Percentiles rank a stretch among this genome's conserved stretches.
Conservation (phyloP, 1,139 yeast genomes). For the Candida tropicalis region DNA sequence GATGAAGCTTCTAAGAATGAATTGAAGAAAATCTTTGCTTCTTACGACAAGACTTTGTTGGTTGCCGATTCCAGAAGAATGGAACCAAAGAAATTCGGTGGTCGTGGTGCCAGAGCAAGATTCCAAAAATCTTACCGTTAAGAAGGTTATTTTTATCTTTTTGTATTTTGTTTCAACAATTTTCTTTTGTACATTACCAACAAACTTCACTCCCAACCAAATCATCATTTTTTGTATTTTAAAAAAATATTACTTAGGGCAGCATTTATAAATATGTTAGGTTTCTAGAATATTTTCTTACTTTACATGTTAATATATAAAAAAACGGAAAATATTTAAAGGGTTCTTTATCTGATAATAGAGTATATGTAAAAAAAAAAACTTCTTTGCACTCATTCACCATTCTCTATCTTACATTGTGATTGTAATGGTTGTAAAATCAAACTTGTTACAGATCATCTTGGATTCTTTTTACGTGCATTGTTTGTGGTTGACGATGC, state of each 20-base stretch:
- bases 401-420: too few relatives aligned
- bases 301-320: slow-evolving; percentile 12
- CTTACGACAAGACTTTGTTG: slow-evolving; percentile 99
- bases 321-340: slow-evolving; percentile 11
- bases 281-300: slow-evolving; percentile 14
- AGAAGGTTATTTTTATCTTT: slow-evolving; percentile 21
- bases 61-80: slow-evolving; percentile 99
- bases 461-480: too few relatives aligned
- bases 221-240: slow-evolving; percentile 6
- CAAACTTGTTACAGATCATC: neutral
- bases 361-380: neutral
- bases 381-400: too few relatives aligned
- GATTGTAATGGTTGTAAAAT: too few relatives aligned
- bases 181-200: slow-evolving; percentile 9
- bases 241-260: slow-evolving; percentile 11
- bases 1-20: slow-evolving; percentile 99
- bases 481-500: neutral
- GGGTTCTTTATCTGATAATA: neutral
- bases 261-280: slow-evolving; percentile 7
- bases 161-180: slow-evolving; percentile 11
- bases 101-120: slow-evolving; percentile 99
- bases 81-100: slow-evolving; percentile 99
- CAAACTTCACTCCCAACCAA: slow-evolving; percentile 7
- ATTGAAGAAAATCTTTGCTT: slow-evolving; percentile 95
- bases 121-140: slow-evolving; percentile 99